Evolutionary conservation across 208 protist species (phyloP), one percentile per base, ranked within the genome.

Genomic region (Endotrypanum monterogeii): DNA sequence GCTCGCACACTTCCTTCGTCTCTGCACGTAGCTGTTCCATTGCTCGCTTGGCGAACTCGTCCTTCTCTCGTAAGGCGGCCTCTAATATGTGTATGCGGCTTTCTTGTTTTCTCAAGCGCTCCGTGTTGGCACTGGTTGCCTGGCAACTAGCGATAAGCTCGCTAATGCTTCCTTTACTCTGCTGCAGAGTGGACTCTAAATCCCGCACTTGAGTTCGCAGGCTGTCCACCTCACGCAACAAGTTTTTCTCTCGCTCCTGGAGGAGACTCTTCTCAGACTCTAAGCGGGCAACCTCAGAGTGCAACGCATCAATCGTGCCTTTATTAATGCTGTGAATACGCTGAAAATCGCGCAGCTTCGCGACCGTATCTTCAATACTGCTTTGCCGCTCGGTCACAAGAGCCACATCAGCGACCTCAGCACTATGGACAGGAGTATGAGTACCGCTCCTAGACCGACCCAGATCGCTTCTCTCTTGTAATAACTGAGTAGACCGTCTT

Each of bases 91-190:
- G 70, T 35, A 95, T 89, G 35, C 81, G 83, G 1, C 44, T 70
- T 1, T 88, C 79, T 44, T 89, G 84, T 28, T 83, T 82, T 66
- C 83, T 87, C 25, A 93, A 79, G 35, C 74, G 67, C 71, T 87
- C 79, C 20, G 83, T 67, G 44, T 90, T 83, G 30, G 78, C 72
- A 12, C 68, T 76, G 32, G 71, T 61, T 0, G 83, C 83, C 61
- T 90, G 83, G 62, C 80, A 93, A 35, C 76, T 90, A 14, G 83
- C 48, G 71, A 96, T 85, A 4, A 94, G 73, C 54, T 93, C 85
- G 0, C 83, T 79, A 61, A 92, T 92, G 39, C 82, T 89, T 63
- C 90, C 80, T 5, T 83, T 88, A 28, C 87, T 79, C 37, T 85
- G 74, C 12, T 48, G 28, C 28, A 87, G 20, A 7, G n/a, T 30